Base-by-base conservation (phyloP, 371 early-diverging fungal species). In the Saksenaea oblongispora region DNA sequence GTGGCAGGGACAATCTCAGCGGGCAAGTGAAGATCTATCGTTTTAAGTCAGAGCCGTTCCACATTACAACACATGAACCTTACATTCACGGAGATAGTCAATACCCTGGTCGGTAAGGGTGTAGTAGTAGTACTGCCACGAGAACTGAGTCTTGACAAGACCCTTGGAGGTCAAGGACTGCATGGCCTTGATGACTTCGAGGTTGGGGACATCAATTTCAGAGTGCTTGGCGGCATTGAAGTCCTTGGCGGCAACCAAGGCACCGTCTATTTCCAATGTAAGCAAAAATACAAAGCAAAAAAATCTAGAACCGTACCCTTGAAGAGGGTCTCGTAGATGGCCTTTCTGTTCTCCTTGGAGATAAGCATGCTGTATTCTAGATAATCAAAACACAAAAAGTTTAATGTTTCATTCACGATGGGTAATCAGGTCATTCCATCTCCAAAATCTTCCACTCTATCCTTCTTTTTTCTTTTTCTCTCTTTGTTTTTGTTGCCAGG, bases 101-200 rank as follows among this genome's bases (percentile, higher is more conserved):
- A 98, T 95, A 84, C 98, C 98, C 82, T 91, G 92, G 80, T 95
- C 91, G 78, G 97, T 98, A 74, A 99, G 87, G 80, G 91, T 93
- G 88, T 98, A 98, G 93, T 99, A 99, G 87, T 93, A 98, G 89
- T 94, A 94, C 78, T 96, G 98, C 99, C 99, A 99, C 73, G 95
- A 95, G 93, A 99, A 99, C 78, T 90, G 92, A 71, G 93, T 93
- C 85, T 90, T 94, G 83, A 98, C 97, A 66, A 80, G 91, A 72
- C 95, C 96, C 75, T 89, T 91, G 71, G 98, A 98, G 79, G 88
- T 84, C 79, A 98, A 88, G 63, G 95, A 95, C 88, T 96, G 97
- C 74, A 97, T 87, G 64, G 97, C 92, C 91, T 98, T 99, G 91
- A 98, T 95, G 78, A 98, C 99, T 79, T 98, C 90, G 55, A 98